Evolutionary conservation across 345 rosid species (phyloP), one percentile per base, ranked within the genome.

Genomic region (Laguncularia racemosa): DNA sequence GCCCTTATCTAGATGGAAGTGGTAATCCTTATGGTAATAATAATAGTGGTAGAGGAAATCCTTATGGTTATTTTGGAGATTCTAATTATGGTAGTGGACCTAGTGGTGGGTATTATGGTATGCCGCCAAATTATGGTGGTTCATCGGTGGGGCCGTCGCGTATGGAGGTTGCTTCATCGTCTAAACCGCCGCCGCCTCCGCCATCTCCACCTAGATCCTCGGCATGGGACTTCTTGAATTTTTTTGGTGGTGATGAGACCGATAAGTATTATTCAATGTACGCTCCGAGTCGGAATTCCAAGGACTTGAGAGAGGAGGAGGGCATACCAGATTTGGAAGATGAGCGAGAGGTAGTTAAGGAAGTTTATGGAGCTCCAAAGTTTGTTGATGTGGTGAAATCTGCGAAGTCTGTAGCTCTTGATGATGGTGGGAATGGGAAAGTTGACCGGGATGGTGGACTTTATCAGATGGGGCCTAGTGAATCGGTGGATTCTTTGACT

Each of bases 291-390:
- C 59, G 91, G 73, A 78, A 95, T 58, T 95, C 81, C 1, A 84
- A 71, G 69, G 97, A 89, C 49, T 53, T 86, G 49, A 79, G 99
- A 56, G 95, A 95, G 44, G 93, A 78, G 67, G 99, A 95, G 60
- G 97, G 96, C 50, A 90, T 95, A 6, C 99, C 99, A 57, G 99
- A 95, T 58, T 74, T 95, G 73, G 99, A 95, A 72, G 91, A 90
- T 11, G 97, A 84, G 11, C 77, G 73, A 44, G 95, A 88, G 71
- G 84, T 77, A 33, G 93, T 90, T 43, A 90, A 85, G 67, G 67
- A 90, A 70, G 89, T 90, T 19, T 71, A 77, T 20, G 77, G 72
- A 21, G 76, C 65, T 44, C 73, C 70, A 58, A 84, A 75, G 67
- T 73, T 75, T 45, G 72, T 55, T 11, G 81, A 60, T 16, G 40